A percentile compares a stretch with the other conserved stretches of the same genome.
Evolutionary conservation across 2,329 filamentous ascomycete genomes (phyloP).

Genomic region (Thermothelomyces thermophilus): DNA sequence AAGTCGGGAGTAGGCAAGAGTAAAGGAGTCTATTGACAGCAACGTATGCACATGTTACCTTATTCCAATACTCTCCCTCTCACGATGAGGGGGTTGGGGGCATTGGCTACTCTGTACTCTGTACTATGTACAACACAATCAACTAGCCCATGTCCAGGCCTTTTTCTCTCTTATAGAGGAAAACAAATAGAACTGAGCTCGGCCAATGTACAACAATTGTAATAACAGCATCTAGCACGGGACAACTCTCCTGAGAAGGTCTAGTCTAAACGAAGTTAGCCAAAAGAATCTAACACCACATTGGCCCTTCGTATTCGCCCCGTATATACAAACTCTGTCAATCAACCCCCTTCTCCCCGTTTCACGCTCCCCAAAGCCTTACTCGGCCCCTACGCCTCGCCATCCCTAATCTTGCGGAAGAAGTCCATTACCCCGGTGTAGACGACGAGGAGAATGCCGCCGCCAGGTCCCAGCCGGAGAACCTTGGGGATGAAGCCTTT

Average conservation of each 20-base stretch:
- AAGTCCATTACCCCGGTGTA: constrained; percentile 90
- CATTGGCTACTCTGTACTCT: too few species aligned
- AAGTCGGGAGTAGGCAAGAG: too few species aligned
- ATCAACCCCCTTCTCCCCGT: not conserved
- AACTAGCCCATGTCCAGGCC: too few species aligned
- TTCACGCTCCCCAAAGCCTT: not conserved
- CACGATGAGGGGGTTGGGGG: too few species aligned
- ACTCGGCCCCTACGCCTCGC: constrained; percentile 2
- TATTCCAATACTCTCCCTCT: too few species aligned
- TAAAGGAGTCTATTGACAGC: too few species aligned
- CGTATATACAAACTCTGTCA: not conserved
- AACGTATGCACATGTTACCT: too few species aligned
- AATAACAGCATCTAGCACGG: not conserved
- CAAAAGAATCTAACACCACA: not conserved
- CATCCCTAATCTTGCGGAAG: constrained; percentile 60
- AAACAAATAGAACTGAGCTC: not conserved
- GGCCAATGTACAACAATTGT: not conserved
- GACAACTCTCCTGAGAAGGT: not conserved
- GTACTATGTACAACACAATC: too few species aligned
- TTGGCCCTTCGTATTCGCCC: not conserved
- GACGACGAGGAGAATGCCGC: constrained; percentile 71
- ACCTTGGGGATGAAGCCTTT: constrained; percentile 98
- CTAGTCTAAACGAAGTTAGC: constrained; percentile 2
- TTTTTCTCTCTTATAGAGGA: too few species aligned
- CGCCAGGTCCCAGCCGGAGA: constrained; percentile 62